Conservation (phyloP, 805 yeast genomes). For the Candida saitoana region DNA sequence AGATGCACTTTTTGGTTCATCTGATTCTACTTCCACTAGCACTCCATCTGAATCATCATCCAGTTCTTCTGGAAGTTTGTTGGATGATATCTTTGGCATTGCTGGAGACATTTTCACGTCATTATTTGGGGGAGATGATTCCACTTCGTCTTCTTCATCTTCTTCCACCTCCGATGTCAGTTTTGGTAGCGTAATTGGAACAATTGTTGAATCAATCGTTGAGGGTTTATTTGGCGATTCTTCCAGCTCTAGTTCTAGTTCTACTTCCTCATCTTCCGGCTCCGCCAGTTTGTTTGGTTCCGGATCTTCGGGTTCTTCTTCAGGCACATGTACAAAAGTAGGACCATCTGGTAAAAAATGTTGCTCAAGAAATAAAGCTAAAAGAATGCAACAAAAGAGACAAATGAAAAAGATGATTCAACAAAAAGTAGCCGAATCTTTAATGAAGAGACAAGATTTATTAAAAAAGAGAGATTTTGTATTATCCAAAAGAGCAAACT, state of each 20-base stretch:
- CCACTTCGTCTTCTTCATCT: conserved; percentile 7
- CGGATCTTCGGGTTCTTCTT: conserved; percentile 5
- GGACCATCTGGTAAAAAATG: conserved; percentile 14
- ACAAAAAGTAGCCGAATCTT: conserved; percentile 16
- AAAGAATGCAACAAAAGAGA: conserved; percentile 19
- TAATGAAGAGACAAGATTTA: conserved; percentile 5
- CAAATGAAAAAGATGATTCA: conserved; percentile 18
- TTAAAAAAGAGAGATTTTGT: conserved; percentile 16
- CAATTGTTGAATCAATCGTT: conserved; percentile 3
- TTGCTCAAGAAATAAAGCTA: conserved; percentile 19
- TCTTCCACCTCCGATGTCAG: conserved; percentile 7
- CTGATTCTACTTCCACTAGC: conserved; percentile 8
- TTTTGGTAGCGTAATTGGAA: conserved; percentile 4
- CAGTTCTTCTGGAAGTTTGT: conserved; percentile 4
- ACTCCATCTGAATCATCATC: conserved; percentile 8
- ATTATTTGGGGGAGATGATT: conserved; percentile 9
- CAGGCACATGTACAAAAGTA: conserved; percentile 4
- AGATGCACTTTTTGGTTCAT: conserved; percentile 7
- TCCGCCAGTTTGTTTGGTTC: conserved; percentile 7
- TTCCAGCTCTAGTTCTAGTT: conserved; percentile 2
- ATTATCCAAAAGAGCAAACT: conserved; percentile 5
- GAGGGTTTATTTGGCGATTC: conserved; percentile 2
- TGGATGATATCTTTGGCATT: conserved; percentile 12
- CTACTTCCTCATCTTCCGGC: conserved; percentile 6
- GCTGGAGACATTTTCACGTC: conserved; percentile 10